Conservation (phyloP, 2,329 filamentous ascomycete species). For the Aspergillus spinulosporus region DNA sequence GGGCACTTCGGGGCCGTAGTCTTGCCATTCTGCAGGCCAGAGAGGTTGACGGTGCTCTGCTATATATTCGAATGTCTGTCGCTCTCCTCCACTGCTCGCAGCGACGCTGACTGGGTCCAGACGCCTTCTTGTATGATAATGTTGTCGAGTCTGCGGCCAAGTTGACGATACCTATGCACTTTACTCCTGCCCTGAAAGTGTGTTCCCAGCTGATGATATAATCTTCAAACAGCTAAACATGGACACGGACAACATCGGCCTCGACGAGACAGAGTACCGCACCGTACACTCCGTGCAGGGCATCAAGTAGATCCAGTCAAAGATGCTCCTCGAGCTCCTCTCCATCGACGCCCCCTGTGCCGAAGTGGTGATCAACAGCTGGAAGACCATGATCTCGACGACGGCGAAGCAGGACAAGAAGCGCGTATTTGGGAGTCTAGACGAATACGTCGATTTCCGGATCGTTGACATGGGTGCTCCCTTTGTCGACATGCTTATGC, state of each 20-base stretch:
- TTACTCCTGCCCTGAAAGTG: too few relatives aligned
- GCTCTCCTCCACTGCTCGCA: neutral
- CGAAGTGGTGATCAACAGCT: slow-evolving; percentile 19
- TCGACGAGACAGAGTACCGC: slow-evolving; percentile 21
- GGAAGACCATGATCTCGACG: slow-evolving; percentile 24
- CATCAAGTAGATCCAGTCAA: slow-evolving; percentile 24
- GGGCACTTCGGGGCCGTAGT: slow-evolving; percentile 21
- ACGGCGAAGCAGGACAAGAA: slow-evolving; percentile 21
- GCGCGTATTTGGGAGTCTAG: slow-evolving; percentile 13
- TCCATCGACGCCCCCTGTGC: slow-evolving; percentile 18
- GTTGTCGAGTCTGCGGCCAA: slow-evolving; percentile 20
- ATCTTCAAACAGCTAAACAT: slow-evolving; percentile 11
- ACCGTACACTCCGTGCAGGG: slow-evolving; percentile 21
- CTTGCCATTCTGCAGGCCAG: slow-evolving; percentile 18
- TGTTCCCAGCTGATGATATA: neutral
- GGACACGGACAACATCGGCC: slow-evolving; percentile 17
- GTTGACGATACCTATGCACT: slow-evolving; percentile 7
- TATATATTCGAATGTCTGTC: slow-evolving; percentile 23
- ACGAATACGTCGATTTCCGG: slow-evolving; percentile 23
- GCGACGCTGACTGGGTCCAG: neutral
- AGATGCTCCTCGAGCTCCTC: slow-evolving; percentile 21
- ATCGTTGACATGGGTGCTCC: slow-evolving; percentile 24
- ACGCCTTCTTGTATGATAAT: slow-evolving; percentile 23
- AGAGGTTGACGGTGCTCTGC: slow-evolving; percentile 17
- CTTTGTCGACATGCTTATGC: slow-evolving; percentile 20